These are phyloP conservation scores for Suhomyces taliae DNA, from an alignment of 1,139 yeast species.

Conservation along the genomic window DNA sequence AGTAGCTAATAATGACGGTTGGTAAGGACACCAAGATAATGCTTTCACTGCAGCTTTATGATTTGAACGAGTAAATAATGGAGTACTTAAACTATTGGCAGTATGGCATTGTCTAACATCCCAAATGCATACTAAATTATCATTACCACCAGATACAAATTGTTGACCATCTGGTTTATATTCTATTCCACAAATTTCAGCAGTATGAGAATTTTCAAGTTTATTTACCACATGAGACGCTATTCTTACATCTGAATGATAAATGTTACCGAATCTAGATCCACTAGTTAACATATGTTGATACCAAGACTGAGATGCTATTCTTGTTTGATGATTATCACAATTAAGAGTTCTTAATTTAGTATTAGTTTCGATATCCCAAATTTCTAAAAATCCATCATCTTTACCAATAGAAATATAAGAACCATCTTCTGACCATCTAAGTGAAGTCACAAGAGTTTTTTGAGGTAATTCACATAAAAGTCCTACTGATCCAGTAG, in stretches of 20 bases:
- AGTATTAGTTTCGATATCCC: constrained; percentile 84
- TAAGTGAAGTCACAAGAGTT: constrained; percentile 65
- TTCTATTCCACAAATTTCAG: constrained; percentile 91
- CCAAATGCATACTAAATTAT: constrained; percentile 92
- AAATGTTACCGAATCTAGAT: constrained; percentile 76
- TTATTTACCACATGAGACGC: constrained; percentile 71
- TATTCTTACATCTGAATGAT: constrained; percentile 90
- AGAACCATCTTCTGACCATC: constrained; percentile 92
- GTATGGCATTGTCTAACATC: constrained; percentile 57
- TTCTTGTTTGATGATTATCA: constrained; percentile 60
- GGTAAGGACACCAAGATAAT: constrained; percentile 92
- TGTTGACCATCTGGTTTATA: constrained; percentile 85
- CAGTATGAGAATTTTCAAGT: constrained; percentile 58
- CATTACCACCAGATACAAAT: constrained; percentile 93
- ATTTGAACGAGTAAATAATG: constrained; percentile 72
- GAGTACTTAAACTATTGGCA: constrained; percentile 26
- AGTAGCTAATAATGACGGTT: constrained; percentile 77
- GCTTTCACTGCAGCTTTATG: constrained; percentile 98
- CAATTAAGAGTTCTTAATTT: constrained; percentile 79
- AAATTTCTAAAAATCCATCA: constrained; percentile 84
- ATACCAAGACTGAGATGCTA: constrained; percentile 86
- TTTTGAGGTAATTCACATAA: constrained; percentile 60
- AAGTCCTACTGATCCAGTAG: constrained; percentile 73
- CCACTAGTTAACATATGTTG: constrained; percentile 82
- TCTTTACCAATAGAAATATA: constrained; percentile 83